A percentile compares a stretch with the other conserved stretches of the same genome.
phyloP scores from a whole-genome alignment of 2,329 filamentous ascomycete genomes.

The Aspergillaceae sp. region DNA sequence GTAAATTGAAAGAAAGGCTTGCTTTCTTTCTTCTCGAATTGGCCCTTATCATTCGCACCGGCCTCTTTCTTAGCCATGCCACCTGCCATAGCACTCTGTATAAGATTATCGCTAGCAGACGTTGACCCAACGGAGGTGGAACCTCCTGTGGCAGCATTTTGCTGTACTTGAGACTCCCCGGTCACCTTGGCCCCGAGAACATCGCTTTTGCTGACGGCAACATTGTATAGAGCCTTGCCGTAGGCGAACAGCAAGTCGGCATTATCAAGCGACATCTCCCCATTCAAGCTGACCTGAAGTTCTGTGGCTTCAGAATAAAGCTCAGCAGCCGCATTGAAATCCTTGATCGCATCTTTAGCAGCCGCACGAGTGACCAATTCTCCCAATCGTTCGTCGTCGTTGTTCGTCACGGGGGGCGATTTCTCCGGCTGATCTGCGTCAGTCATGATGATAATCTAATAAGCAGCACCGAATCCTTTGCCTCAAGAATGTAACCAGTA shows the following conservation, averaged over 20 bases:
- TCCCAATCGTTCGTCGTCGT: conserved; percentile 48
- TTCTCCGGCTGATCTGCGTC: conserved; percentile 11
- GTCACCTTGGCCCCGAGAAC: conserved; percentile 77
- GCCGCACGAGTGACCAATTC: conserved; percentile 74
- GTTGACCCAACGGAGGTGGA: conserved; percentile 20
- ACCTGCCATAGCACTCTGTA: conserved; percentile 19
- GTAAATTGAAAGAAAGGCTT: conserved; percentile 81
- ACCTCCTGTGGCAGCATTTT: conserved; percentile 37
- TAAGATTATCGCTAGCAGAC: conserved; percentile 11
- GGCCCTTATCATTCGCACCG: conserved; percentile 9
- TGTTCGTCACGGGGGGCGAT: conserved; percentile 10
- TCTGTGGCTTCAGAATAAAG: conserved; percentile 82
- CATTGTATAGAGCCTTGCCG: conserved; percentile 85
- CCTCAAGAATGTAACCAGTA: too few species aligned
- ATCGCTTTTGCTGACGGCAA: conserved; percentile 89
- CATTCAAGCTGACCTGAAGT: conserved; percentile 82
- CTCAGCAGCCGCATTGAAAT: conserved; percentile 78
- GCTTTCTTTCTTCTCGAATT: conserved; percentile 13
- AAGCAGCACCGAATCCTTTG: not conserved
- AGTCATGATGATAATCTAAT: conserved; percentile 14
- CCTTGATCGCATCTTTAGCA: conserved; percentile 79
- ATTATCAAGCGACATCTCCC: conserved; percentile 82
- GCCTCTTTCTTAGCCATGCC: conserved; percentile 10
- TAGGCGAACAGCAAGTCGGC: conserved; percentile 92
- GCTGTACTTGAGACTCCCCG: conserved; percentile 48